Base-by-base conservation (phyloP, 202 grass and related monocot species). In the Zizania palustris region DNA sequence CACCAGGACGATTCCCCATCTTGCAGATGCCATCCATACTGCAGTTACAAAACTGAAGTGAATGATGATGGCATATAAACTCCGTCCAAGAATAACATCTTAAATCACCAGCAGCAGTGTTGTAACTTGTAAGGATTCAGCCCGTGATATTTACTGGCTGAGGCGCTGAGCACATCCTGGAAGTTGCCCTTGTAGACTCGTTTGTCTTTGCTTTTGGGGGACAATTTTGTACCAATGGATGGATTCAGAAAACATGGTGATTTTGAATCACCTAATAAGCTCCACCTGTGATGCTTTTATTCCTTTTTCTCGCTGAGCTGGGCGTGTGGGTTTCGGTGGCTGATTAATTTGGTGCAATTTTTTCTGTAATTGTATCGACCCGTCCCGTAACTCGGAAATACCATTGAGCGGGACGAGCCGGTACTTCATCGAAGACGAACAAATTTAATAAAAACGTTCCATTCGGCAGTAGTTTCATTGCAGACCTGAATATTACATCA, bases 21-120 rank as follows among this genome's bases (percentile, higher is more conserved):
- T 99, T 50, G 87, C 92, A 40, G 89, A 96, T 89, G 96, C 92
- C 50, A 99, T 99, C 45, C 81, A 99, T 75, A 87, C 92, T 22
- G 92, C 92, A 41, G 96, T 99, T 18, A 87, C 83, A 44, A 77
- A 85, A 59, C 38, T 91, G 20, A 90, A 88, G 64, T 93, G 84
- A 93, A 63, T 54, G 36, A 59, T 60, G 36, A 46, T 57, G 58
- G 44, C n/a, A 37, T 60, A 2, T 6, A 7, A 45, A 1, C 1
- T 60, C 53, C 40, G 43, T 65, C 22, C 35, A 5, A 44, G 67
- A 79, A 86, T 86, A 75, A 90, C 71, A 64, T 35, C n/a, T 62
- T 34, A 9, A 82, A 80, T 61, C 51, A 40, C 50, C 38, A 28
- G 38, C 18, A 49, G 42, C 65, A 76, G 51, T 38, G 37, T 20